A percentile compares a stretch with the other conserved stretches of the same genome.
Evolutionary conservation across 768 basidiomycete genomes (phyloP).

Genomic region (Agrocybe praecox): DNA sequence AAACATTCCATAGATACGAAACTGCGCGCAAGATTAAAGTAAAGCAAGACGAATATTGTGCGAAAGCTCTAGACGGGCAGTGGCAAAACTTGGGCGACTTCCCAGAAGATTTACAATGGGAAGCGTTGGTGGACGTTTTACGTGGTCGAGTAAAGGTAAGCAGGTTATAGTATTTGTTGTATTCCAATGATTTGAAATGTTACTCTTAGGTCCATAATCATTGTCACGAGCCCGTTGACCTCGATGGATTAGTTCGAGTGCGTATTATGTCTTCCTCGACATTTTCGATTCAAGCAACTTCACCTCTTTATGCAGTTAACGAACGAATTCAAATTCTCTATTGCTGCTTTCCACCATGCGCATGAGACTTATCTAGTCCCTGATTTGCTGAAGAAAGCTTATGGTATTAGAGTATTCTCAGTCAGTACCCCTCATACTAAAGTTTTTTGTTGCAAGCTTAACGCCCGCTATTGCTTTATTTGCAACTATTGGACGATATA

Average conservation of each 20-base stretch:
- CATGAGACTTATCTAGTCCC: constrained; percentile 89
- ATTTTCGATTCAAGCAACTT: no score
- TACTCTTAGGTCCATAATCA: constrained; percentile 52
- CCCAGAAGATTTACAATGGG: constrained; percentile 73
- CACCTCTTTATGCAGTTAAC: no score
- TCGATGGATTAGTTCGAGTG: constrained; percentile 69
- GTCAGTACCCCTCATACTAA: background rate
- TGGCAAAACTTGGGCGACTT: constrained; percentile 55
- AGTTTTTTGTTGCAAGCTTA: constrained; percentile 40
- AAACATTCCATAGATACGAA: constrained; percentile 48
- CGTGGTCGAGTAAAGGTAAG: constrained; percentile 72
- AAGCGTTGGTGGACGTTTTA: constrained; percentile 75
- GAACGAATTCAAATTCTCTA: constrained; percentile 71
- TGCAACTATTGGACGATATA: constrained; percentile 57
- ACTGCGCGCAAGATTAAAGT: constrained; percentile 63
- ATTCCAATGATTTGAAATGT: background rate
- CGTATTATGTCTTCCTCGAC: constrained; percentile 7
- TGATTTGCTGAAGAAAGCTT: constrained; percentile 71
- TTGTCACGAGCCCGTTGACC: constrained; percentile 65
- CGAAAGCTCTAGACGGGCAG: constrained; percentile 46
- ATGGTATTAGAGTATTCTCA: constrained; percentile 37
- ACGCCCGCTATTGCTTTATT: constrained; percentile 79
- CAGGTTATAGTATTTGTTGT: background rate
- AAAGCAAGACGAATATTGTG: constrained; percentile 66
- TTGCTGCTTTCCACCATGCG: constrained; percentile 79